Evolutionary conservation across 169 alveolate species (phyloP), one percentile per base, ranked within the genome.

Genomic region (Pseudocohnilembus persalinus): DNA sequence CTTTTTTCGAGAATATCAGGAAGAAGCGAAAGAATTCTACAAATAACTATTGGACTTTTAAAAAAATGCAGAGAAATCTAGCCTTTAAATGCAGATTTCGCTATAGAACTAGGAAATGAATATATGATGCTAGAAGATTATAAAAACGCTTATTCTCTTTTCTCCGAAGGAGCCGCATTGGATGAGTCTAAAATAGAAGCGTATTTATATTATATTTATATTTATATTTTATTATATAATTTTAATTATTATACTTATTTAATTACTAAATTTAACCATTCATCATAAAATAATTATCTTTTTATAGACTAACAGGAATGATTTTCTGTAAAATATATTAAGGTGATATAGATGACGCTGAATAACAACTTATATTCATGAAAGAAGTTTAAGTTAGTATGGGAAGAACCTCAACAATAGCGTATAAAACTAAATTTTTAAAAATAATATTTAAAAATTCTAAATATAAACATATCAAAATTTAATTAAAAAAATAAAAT

Each of bases 331-430:
- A 93, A 85, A 93, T 96, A 29, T 83, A 79, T 74, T 89, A 96
- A 85, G 97, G 95, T n/a, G 81, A 89, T 75, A 92, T 91, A 32
- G 93, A 92, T 33, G 98, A 96, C 83, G 97, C 98, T 29, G 92
- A 92, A 75, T 89, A 90, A 82, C 92, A 96, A 85, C 79, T 96
- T 20, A 96, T 94, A 78, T 93, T 92, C 85, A 34, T 95, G 31
- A 88, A 88, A 63, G 96, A 95, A 88, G 87, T 93, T 1, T 85
- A 90, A 73, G 94, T 82, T 63, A 83, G 91, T 34, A 64, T 75
- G 0, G 92, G 90, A 6, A 93, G 90, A 88, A 93, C 93, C 30
- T 84, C 96, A 27, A 92, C 90, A 82, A 90, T 92, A 73, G 90
- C 91, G 6, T 92, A 89, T 83, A 49, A 11, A 11, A 11, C 20